These are phyloP conservation scores for Talaromyces islandicus DNA, from an alignment of 2,329 filamentous ascomycete genomes.

Conservation along the genomic window DNA sequence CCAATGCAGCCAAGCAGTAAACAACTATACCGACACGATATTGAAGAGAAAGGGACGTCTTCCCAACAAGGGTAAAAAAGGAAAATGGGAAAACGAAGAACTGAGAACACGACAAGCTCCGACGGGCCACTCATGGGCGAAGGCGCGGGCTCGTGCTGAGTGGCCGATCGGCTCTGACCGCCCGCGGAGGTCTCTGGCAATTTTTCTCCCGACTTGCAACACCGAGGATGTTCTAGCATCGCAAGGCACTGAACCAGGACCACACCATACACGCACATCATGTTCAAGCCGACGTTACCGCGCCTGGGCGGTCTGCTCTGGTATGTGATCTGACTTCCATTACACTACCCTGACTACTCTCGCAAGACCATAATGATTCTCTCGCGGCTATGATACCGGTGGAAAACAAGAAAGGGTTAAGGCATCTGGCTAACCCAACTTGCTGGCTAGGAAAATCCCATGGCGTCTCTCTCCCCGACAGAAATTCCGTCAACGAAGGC, in stretches of 20 bases:
- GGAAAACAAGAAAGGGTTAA: not conserved
- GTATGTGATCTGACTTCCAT: slow-evolving; percentile 39
- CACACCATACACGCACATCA: slow-evolving; percentile 34
- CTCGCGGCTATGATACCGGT: not conserved
- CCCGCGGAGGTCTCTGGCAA: not conserved
- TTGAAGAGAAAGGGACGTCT: not conserved
- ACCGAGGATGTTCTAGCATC: not conserved
- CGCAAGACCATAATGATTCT: not conserved
- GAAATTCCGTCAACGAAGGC: slow-evolving; percentile 78
- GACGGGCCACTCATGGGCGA: slow-evolving; percentile 6
- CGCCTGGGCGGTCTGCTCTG: slow-evolving; percentile 78
- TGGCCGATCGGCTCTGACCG: not conserved
- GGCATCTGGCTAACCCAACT: slow-evolving; percentile 14
- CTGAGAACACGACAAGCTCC: not conserved
- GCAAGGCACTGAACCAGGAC: not conserved
- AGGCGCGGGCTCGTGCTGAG: slow-evolving; percentile 4
- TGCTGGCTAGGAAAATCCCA: slow-evolving; percentile 72
- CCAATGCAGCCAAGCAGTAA: not conserved
- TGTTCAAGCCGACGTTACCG: slow-evolving; percentile 78
- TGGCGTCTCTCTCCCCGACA: slow-evolving; percentile 91
- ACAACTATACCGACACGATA: slow-evolving; percentile 14
- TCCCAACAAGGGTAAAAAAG: not conserved
- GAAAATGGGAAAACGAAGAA: not conserved
- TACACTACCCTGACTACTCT: not conserved
- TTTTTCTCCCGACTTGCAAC: not conserved